Evolutionary conservation across 805 yeast species (phyloP), one percentile per base, ranked within the genome.

Genomic region (Candida ovalis): DNA sequence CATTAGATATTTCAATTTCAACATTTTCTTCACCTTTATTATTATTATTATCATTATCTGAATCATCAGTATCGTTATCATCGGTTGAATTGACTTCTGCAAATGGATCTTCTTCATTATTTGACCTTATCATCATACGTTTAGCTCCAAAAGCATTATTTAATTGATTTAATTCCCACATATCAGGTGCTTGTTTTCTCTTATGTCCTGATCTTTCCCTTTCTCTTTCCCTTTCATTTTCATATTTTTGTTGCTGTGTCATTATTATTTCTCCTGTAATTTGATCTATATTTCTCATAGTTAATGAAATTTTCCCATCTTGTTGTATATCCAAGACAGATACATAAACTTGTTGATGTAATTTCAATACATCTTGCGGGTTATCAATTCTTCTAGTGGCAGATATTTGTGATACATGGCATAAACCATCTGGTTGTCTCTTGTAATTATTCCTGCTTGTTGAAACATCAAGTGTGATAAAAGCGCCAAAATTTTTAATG

Each of bases 141-240:
- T 58, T 61, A n/a, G 58, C 63, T 8, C 64, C 69, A 52, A 51
- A 67, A 2, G 69, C 70, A 24, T 62, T 59, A 39, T 56, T 86
- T 40, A 91, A 68, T 61, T 91, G 97, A 30, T 86, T 73, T 44
- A 88, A 75, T 61, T 92, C 97, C 96, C 97, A 91, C 47, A 89
- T 68, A 65, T 91, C 98, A 0, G 95, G 95, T 0, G 95, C 86
- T 0, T 95, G 84, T 32, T 84, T 63, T 45, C 87, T 73, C 51
- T 74, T 68, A 51, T 66, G 70, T 19, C 54, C 48, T n/a, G n/a
- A n/a, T 37, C 53, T 43, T 21, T 21, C 12, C 39, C 45, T 24
- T 24, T 27, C 24, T 33, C 35, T 13, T 19, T 24, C 28, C 9
- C 13, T 17, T 40, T 32, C 35, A 37, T 24, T 13, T 38, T 22